These are phyloP conservation scores for Suillus weaverae DNA, from an alignment of 768 basidiomycete genomes.

Conservation along the genomic window DNA sequence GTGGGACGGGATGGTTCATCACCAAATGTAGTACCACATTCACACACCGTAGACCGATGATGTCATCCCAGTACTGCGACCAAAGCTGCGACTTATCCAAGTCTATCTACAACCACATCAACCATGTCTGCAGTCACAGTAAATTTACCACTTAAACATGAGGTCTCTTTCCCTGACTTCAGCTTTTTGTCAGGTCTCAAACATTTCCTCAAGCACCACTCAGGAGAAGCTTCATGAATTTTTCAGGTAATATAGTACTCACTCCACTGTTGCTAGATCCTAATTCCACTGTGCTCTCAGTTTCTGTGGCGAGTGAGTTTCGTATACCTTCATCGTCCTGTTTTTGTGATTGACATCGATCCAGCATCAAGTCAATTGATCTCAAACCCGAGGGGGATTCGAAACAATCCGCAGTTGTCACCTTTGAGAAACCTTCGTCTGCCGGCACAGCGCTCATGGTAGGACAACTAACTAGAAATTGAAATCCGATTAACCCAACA, in stretches of 20 bases:
- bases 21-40: neutral
- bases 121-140: conserved; percentile 28
- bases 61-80: neutral
- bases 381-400: conserved; percentile 41
- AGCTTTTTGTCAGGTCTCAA: conserved; percentile 56
- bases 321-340: neutral
- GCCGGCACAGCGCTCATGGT: conserved; percentile 88
- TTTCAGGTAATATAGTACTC: conserved; percentile 58
- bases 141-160: conserved; percentile 30
- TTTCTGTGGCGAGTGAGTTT: conserved; percentile 81
- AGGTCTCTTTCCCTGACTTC: neutral
- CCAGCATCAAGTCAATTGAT: conserved; percentile 69
- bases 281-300: conserved; percentile 35
- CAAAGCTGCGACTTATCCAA: neutral
- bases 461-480: conserved; percentile 2
- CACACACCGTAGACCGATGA: neutral
- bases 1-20: neutral
- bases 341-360: conserved; percentile 6
- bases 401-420: conserved; percentile 59
- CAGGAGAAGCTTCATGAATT: conserved; percentile 73
- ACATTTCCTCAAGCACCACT: conserved; percentile 65
- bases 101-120: conserved; percentile 1
- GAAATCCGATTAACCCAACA: neutral
- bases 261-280: conserved; percentile 4
- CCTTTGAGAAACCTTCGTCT: conserved; percentile 82